A percentile compares a stretch with the other conserved stretches of the same genome.
Evolutionary conservation across 768 basidiomycete genomes (phyloP).

Genomic region (Suillus spraguei): DNA sequence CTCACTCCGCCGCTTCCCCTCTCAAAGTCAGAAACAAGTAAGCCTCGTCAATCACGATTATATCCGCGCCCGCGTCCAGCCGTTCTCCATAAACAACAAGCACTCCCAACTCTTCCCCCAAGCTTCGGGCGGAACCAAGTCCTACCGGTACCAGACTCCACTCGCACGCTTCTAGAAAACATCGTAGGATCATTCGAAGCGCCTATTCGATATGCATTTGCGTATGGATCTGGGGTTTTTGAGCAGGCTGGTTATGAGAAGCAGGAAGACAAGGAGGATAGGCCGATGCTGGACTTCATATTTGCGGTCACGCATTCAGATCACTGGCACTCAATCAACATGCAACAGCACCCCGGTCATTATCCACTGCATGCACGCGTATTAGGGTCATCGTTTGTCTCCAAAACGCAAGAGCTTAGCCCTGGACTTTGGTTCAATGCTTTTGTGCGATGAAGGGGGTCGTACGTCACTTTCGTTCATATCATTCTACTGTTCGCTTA

Average conservation of each 20-base stretch:
- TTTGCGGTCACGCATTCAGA: constrained; percentile 92
- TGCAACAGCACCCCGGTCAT: constrained; percentile 88
- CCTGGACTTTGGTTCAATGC: constrained; percentile 98
- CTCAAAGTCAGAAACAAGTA: constrained; percentile 29
- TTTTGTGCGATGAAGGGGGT: constrained; percentile 80
- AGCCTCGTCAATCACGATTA: constrained; percentile 38
- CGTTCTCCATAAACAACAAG: constrained; percentile 26
- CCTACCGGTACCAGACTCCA: constrained; percentile 76
- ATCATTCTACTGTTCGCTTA: constrained; percentile 6
- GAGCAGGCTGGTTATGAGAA: constrained; percentile 80
- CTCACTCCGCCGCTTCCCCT: constrained; percentile 33
- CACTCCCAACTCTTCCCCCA: constrained; percentile 61
- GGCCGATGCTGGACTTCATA: constrained; percentile 94
- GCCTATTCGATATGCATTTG: constrained; percentile 95
- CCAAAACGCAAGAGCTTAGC: constrained; percentile 67
- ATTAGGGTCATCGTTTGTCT: constrained; percentile 83
- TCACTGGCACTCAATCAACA: constrained; percentile 96
- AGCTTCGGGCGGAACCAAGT: constrained; percentile 83
- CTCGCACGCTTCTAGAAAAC: constrained; percentile 75
- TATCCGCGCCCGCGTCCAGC: constrained; percentile 46
- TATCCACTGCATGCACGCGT: constrained; percentile 89
- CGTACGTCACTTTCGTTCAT: constrained; percentile 50
- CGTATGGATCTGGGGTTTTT: constrained; percentile 96
- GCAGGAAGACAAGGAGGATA: constrained; percentile 33
- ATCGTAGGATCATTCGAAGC: constrained; percentile 84